phyloP scores from a whole-genome alignment of 768 basidiomycete species.

The Podaxis mareebaensis region DNA sequence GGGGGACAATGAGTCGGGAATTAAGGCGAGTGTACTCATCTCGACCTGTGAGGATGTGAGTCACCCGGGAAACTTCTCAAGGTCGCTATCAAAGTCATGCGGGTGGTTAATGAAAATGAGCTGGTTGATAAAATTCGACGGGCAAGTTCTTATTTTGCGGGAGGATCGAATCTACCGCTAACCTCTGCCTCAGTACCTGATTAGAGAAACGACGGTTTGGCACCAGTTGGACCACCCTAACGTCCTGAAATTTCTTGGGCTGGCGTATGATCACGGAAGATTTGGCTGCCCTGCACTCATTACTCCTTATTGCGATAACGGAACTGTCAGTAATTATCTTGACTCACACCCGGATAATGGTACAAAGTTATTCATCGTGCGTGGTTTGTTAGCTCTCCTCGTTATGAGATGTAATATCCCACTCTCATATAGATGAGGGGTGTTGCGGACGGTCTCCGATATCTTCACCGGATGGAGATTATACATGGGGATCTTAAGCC shows the following conservation, averaged over 20 bases:
- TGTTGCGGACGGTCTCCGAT: slow-evolving; percentile 1
- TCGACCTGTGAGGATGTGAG: not conserved
- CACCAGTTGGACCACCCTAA: slow-evolving; percentile 21
- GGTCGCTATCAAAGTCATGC: slow-evolving; percentile 6
- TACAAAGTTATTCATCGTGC: not conserved
- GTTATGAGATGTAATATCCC: not conserved
- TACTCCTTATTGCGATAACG: slow-evolving; percentile 5
- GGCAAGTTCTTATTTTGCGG: not conserved
- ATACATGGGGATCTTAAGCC: slow-evolving; percentile 13
- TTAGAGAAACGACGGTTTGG: slow-evolving; percentile 21
- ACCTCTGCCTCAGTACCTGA: not conserved
- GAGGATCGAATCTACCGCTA: not conserved
- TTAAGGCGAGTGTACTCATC: not conserved
- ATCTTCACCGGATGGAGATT: not conserved
- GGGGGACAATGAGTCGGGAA: not conserved
- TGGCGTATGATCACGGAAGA: slow-evolving; percentile 4
- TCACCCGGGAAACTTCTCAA: not conserved
- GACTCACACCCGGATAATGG: not conserved
- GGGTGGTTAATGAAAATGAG: not conserved
- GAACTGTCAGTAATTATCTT: not conserved
- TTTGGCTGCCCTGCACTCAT: slow-evolving; percentile 3
- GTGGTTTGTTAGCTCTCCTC: not conserved
- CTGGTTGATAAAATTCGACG: not conserved
- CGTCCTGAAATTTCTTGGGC: slow-evolving; percentile 22
- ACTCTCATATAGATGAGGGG: not conserved